Conservation (phyloP, 805 yeast genomes). For the Candida montana region DNA sequence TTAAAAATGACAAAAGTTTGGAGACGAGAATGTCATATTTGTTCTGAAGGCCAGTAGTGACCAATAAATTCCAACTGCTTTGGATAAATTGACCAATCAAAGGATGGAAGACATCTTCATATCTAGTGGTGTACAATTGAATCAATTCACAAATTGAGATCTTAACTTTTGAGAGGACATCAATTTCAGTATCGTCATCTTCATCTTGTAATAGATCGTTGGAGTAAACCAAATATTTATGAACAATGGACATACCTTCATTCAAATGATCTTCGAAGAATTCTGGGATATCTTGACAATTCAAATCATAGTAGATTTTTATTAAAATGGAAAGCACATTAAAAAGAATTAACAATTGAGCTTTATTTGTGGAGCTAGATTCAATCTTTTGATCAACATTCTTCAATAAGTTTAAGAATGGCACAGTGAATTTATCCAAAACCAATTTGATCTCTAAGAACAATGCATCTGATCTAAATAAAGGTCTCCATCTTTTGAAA, state of each 20-base stretch:
- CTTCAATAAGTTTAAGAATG: slow-evolving; percentile 67
- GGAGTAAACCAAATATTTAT: slow-evolving; percentile 66
- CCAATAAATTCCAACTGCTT: slow-evolving; percentile 73
- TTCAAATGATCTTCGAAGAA: slow-evolving; percentile 89
- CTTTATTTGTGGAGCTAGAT: slow-evolving; percentile 38
- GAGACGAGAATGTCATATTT: slow-evolving; percentile 84
- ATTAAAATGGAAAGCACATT: slow-evolving; percentile 66
- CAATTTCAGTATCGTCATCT: slow-evolving; percentile 63
- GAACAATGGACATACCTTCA: slow-evolving; percentile 72
- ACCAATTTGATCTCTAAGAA: slow-evolving; percentile 86
- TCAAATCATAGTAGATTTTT: slow-evolving; percentile 86
- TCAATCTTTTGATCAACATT: slow-evolving; percentile 64
- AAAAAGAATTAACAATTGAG: slow-evolving; percentile 49
- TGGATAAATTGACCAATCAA: slow-evolving; percentile 74
- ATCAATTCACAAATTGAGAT: slow-evolving; percentile 81
- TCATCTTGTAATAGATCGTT: slow-evolving; percentile 51
- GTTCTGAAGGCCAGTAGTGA: slow-evolving; percentile 58
- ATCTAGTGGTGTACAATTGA: slow-evolving; percentile 81
- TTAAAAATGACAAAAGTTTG: slow-evolving; percentile 72
- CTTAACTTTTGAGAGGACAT: slow-evolving; percentile 64
- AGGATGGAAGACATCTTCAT: slow-evolving; percentile 86
- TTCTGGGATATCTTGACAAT: slow-evolving; percentile 97
- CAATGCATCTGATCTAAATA: slow-evolving; percentile 85
- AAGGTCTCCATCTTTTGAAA: slow-evolving; percentile 94
- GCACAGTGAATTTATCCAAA: slow-evolving; percentile 71